Evolutionary conservation across 768 basidiomycete species (phyloP), one percentile per base, ranked within the genome.

Genomic region (Scleroderma citrinum): DNA sequence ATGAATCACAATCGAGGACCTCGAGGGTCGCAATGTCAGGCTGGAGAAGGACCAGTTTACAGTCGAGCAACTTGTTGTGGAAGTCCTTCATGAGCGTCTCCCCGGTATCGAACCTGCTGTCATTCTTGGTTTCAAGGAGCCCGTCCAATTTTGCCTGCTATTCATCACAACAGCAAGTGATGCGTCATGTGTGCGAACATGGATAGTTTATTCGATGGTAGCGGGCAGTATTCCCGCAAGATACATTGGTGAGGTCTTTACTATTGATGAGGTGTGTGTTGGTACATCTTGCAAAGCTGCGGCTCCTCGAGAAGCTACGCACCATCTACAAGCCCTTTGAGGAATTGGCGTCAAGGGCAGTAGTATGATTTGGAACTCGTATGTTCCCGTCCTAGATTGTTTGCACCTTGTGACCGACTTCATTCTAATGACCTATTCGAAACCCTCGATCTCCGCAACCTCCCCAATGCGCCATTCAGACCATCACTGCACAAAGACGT

Each of bases 351-450:
- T 96, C 76, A 93, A 96, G 75, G 96, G 98, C 69, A 80, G 96
- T 63, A 92, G 90, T 71, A 90, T 98, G 94, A 96, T 98, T 69
- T 99, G 95, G 96, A 97, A 98, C 74, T 91, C 92, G 93, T 95
- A 61, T 54, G 91, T 64, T n/a, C 30, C 44, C 32, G 34, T 53
- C 14, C 13, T 13, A 32, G 14, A 37, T 11, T 34, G 23, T 54
- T 24, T 21, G 39, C 51, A 24, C 38, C 45, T 34, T 24, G 44
- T 35, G 16, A 50, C 31, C 58, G 31, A 53, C 42, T 35, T 43
- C 8, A 20, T 53, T 51, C 3, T 57, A 94, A 91, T 57, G 96
- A 99, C 66, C 84, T 99, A 51, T 78, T 98, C 53, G 96, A 99
- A 73, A 98, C 94, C 10, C 79, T 98, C 47, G 96, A 99, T 67